Evolutionary conservation across 257 asterid genomes (phyloP).

Genomic region (Ajuga chamaepitys): DNA sequence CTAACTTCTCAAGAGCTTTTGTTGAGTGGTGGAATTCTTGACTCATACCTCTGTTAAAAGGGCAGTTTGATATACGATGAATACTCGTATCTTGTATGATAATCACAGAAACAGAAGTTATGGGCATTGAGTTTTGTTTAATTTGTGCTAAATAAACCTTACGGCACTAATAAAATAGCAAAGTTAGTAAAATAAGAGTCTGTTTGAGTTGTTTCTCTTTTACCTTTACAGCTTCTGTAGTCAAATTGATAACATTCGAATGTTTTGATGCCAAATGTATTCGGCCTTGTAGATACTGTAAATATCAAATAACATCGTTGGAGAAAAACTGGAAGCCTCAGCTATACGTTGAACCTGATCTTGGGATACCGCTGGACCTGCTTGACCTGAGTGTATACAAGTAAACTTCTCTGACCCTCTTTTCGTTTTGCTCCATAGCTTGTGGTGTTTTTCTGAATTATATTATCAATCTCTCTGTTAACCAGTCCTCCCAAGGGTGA

Average conservation of each 20-base stretch:
- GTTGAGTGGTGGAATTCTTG: background rate
- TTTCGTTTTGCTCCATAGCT: conserved; percentile 6
- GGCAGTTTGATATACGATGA: background rate
- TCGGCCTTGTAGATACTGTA: conserved; percentile 61
- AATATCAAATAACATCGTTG: conserved; percentile 72
- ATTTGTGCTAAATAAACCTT: background rate
- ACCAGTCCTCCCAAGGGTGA: conserved; percentile 81
- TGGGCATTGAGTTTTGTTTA: background rate
- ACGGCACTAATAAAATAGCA: background rate
- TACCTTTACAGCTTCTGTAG: background rate
- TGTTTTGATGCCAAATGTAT: background rate
- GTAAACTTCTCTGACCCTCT: conserved; percentile 35
- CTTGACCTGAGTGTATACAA: conserved; percentile 95
- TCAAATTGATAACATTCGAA: background rate
- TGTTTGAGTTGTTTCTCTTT: background rate
- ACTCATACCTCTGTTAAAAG: background rate
- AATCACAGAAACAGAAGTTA: background rate
- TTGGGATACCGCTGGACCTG: conserved; percentile 93
- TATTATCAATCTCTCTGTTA: conserved; percentile 17
- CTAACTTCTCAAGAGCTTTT: background rate
- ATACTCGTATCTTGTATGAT: background rate
- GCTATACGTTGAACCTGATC: conserved; percentile 88
- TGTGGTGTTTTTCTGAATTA: conserved; percentile 16
- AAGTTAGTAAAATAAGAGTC: background rate
- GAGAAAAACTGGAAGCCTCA: conserved; percentile 96